Percentiles rank a stretch among this genome's conserved stretches.
Conservation (phyloP, 257 asterid species). For the Nicotiana knightiana region DNA sequence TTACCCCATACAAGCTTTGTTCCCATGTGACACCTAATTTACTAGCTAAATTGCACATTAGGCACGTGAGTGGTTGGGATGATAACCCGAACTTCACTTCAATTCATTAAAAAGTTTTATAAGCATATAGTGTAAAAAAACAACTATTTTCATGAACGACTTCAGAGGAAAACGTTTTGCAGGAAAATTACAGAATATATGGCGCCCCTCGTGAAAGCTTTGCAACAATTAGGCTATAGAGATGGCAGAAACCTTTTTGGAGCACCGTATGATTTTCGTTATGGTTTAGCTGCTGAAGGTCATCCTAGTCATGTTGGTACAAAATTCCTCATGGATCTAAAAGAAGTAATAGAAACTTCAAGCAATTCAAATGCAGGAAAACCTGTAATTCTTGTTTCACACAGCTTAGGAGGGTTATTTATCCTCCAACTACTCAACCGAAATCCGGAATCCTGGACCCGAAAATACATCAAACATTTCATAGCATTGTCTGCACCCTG, state of each 20-base stretch:
- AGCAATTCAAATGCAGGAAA: constrained; percentile 42
- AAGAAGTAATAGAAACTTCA: constrained; percentile 47
- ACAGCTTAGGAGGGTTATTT: constrained; percentile 71
- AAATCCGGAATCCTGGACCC: constrained; percentile 43
- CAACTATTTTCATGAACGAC: too few species aligned
- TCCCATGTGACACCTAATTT: too few species aligned
- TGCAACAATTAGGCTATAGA: constrained; percentile 56
- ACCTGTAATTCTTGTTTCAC: constrained; percentile 66
- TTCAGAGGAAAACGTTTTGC: constrained; percentile 10
- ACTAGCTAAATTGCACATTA: too few species aligned
- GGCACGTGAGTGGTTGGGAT: too few species aligned
- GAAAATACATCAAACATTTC: constrained; percentile 57
- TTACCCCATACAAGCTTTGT: too few species aligned
- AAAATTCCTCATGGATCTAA: constrained; percentile 44
- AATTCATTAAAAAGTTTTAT: too few species aligned
- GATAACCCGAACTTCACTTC: too few species aligned
- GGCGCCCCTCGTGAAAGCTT: constrained; percentile 52
- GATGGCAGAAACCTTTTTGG: constrained; percentile 62
- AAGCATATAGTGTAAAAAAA: too few species aligned
- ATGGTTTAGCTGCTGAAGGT: constrained; percentile 64
- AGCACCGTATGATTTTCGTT: constrained; percentile 87
- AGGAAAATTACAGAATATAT: constrained; percentile 63
- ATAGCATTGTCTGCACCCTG: constrained; percentile 72
- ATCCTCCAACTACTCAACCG: constrained; percentile 57
- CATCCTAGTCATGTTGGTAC: constrained; percentile 54